Percentiles rank a stretch among this genome's conserved stretches.
Conservation (phyloP, 257 asterid species). For the Nicotiana benthamiana region DNA sequence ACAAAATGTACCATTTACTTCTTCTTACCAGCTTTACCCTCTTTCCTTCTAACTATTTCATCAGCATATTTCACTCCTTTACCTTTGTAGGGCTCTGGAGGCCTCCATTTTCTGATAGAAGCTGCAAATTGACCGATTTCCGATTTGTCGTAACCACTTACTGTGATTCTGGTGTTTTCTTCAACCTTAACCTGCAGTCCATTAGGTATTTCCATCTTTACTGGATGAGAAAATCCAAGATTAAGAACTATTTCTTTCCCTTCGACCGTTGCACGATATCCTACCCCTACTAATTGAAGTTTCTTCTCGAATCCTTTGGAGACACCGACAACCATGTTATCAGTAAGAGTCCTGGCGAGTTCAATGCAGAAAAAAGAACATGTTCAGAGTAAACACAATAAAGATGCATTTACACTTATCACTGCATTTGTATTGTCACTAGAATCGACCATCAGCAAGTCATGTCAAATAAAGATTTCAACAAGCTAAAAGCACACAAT, state of each 20-base stretch:
- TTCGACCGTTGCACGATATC: slow-evolving; percentile 86
- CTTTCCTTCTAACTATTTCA: slow-evolving; percentile 84
- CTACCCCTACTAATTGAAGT: slow-evolving; percentile 89
- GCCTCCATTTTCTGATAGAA: slow-evolving; percentile 92
- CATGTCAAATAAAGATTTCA: background rate
- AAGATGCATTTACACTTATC: background rate
- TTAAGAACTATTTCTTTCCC: slow-evolving; percentile 82
- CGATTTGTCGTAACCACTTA: slow-evolving; percentile 80
- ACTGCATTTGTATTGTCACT: background rate
- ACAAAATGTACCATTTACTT: slow-evolving; percentile 26
- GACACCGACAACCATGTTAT: slow-evolving; percentile 94
- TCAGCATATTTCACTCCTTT: slow-evolving; percentile 94
- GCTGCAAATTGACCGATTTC: slow-evolving; percentile 92
- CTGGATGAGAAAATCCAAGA: slow-evolving; percentile 95
- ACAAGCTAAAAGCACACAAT: background rate
- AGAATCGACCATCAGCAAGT: background rate
- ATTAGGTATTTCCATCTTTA: slow-evolving; percentile 66
- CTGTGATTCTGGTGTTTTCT: slow-evolving; percentile 78
- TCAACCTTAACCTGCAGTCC: slow-evolving; percentile 86
- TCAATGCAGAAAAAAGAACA: background rate
- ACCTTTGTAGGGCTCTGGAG: slow-evolving; percentile 98
- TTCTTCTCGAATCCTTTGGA: slow-evolving; percentile 92
- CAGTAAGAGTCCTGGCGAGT: slow-evolving; percentile 76
- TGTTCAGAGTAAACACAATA: background rate
- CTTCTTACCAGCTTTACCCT: slow-evolving; percentile 97